phyloP scores from a whole-genome alignment of 225 moss, liverwort and hornwort genomes.

The Polytrichum formosum region DNA sequence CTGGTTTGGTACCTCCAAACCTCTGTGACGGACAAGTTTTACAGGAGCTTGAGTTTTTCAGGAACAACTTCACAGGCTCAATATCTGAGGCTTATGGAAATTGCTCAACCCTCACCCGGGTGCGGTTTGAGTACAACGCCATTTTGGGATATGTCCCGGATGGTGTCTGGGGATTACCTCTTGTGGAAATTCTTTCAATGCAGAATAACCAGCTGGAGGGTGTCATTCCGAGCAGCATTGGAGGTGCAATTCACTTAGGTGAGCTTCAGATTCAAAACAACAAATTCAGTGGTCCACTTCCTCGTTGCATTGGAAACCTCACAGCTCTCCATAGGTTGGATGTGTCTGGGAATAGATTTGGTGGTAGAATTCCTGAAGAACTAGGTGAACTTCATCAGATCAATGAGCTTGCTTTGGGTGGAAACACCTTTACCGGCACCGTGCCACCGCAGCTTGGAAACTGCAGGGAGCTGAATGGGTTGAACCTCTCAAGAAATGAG shows the following conservation, averaged over 20 bases:
- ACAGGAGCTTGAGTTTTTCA: slow-evolving; percentile 59
- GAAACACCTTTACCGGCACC: slow-evolving; percentile 45
- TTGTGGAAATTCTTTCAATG: slow-evolving; percentile 39
- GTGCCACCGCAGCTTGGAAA: slow-evolving; percentile 57
- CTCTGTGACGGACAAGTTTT: slow-evolving; percentile 55
- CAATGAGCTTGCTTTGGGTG: slow-evolving; percentile 48
- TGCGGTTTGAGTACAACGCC: slow-evolving; percentile 60
- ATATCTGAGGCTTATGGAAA: slow-evolving; percentile 60
- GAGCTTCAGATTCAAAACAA: slow-evolving; percentile 61
- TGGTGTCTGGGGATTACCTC: slow-evolving; percentile 57
- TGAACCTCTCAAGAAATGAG: slow-evolving; percentile 58
- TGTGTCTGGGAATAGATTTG: slow-evolving; percentile 55
- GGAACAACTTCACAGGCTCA: slow-evolving; percentile 62
- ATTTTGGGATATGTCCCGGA: slow-evolving; percentile 51
- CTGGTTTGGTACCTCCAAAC: slow-evolving; percentile 51
- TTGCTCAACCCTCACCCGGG: slow-evolving; percentile 53
- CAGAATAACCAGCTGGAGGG: slow-evolving; percentile 68
- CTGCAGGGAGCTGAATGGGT: slow-evolving; percentile 33
- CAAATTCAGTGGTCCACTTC: slow-evolving; percentile 52
- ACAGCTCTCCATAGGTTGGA: slow-evolving; percentile 43
- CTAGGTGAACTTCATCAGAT: slow-evolving; percentile 44
- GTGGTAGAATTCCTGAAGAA: slow-evolving; percentile 46
- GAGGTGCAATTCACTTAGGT: slow-evolving; percentile 31
- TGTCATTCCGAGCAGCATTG: slow-evolving; percentile 32
- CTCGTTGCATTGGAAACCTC: slow-evolving; percentile 46